phyloP scores from a whole-genome alignment of 2,329 filamentous ascomycete species.

The Emmonsiellopsis sp. region DNA sequence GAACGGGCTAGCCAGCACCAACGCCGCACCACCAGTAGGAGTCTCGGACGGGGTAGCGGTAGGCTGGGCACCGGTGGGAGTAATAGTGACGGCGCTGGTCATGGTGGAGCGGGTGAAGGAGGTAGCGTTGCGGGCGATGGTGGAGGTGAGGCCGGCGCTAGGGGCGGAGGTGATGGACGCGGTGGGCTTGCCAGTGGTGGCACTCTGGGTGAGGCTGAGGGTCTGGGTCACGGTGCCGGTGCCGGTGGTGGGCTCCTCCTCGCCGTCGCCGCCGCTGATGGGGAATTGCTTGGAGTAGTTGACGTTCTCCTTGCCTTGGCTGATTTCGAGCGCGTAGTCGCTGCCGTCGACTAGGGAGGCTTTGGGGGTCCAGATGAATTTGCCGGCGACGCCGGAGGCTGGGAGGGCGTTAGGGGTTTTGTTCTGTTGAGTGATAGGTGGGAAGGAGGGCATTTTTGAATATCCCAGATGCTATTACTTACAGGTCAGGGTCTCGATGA shows the following conservation, averaged over 20 bases:
- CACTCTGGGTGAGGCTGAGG: conserved; percentile 11
- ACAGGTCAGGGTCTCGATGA: conserved; percentile 43
- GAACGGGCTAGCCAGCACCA: conserved; percentile 20
- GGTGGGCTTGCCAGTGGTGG: conserved; percentile 5
- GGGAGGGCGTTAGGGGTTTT: neutral
- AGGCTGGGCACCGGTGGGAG: conserved; percentile 13
- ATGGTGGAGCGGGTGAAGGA: conserved; percentile 17
- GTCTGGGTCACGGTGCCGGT: conserved; percentile 11
- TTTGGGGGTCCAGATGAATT: conserved; percentile 44
- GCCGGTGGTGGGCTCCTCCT: conserved; percentile 4
- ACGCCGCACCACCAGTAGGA: conserved; percentile 15
- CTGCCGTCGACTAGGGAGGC: conserved; percentile 32
- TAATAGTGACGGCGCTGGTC: conserved; percentile 13
- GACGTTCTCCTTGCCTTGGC: conserved; percentile 37
- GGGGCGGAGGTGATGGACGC: conserved; percentile 11
- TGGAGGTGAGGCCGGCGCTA: conserved; percentile 22
- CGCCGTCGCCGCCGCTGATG: conserved; percentile 30
- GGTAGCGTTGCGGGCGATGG: conserved; percentile 33
- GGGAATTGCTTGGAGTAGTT: conserved; percentile 51
- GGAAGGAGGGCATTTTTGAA: neutral
- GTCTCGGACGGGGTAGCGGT: conserved; percentile 11
- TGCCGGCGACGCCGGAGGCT: conserved; percentile 37
- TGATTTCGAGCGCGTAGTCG: conserved; percentile 53
- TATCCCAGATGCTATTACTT: conserved; percentile 15
- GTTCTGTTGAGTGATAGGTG: neutral